phyloP scores from a whole-genome alignment of 805 yeast species.

The Pichia ethanolica region DNA sequence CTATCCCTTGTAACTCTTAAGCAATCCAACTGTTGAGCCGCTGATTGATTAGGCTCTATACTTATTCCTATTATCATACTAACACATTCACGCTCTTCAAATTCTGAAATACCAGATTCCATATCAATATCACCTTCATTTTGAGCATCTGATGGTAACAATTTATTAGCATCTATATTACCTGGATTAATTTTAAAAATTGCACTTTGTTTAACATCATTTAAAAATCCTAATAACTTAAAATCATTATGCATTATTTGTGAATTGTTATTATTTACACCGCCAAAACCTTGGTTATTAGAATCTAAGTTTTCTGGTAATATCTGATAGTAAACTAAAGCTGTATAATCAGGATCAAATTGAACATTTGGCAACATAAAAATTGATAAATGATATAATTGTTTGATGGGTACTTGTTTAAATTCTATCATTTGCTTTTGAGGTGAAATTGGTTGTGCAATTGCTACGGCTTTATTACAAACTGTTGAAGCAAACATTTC shows the following conservation, averaged over 20 bases:
- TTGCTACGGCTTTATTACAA: conserved; percentile 30
- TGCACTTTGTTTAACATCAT: conserved; percentile 74
- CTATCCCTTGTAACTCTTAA: conserved; percentile 19
- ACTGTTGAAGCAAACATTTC: conserved; percentile 28
- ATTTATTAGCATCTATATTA: conserved; percentile 19
- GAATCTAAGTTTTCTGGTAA: conserved; percentile 30
- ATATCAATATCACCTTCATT: conserved; percentile 42
- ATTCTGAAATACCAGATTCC: conserved; percentile 35
- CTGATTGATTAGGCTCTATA: conserved; percentile 69
- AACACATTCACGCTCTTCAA: conserved; percentile 9
- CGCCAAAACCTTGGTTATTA: conserved; percentile 8
- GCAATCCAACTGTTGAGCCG: conserved; percentile 45
- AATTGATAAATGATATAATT: conserved; percentile 70
- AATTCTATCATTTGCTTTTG: conserved; percentile 60
- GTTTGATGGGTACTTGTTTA: conserved; percentile 45
- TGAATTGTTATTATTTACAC: not conserved
- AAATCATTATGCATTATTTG: conserved; percentile 36
- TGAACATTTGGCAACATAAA: conserved; percentile 80
- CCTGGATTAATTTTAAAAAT: conserved; percentile 66
- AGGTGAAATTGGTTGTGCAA: conserved; percentile 60
- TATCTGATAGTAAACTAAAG: conserved; percentile 82
- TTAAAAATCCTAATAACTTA: conserved; percentile 57
- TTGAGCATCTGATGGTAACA: conserved; percentile 2
- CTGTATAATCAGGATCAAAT: conserved; percentile 64
- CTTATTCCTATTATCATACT: conserved; percentile 68